phyloP scores from a whole-genome alignment of 495 filamentous ascomycete genomes.

The Bryoglossum gracile region DNA sequence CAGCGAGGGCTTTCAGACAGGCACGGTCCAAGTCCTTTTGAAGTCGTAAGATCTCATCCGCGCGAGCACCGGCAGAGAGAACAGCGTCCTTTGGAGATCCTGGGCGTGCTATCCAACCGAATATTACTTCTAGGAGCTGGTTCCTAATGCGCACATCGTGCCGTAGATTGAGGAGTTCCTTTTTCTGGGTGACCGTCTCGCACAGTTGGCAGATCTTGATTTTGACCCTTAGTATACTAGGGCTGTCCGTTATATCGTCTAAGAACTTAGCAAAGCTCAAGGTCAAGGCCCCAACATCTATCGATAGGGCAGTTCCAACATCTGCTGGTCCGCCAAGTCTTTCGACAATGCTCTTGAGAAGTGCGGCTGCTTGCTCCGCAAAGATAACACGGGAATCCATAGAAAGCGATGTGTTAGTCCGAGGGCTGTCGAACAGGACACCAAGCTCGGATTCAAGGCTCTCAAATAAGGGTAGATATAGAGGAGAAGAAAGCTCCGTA shows the following conservation, averaged over 20 bases:
- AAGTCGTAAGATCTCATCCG: constrained; percentile 45
- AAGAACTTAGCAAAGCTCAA: constrained; percentile 56
- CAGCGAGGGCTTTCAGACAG: constrained; percentile 51
- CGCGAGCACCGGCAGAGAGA: constrained; percentile 24
- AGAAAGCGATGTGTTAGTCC: constrained; percentile 41
- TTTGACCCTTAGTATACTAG: constrained; percentile 50
- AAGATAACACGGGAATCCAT: constrained; percentile 54
- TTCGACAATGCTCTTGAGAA: constrained; percentile 55
- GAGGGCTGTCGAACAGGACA: constrained; percentile 44
- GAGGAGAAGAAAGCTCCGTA: constrained; percentile 48
- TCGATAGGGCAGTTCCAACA: constrained; percentile 45
- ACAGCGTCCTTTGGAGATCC: constrained; percentile 33
- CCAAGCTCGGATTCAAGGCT: constrained; percentile 54
- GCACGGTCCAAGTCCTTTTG: constrained; percentile 57
- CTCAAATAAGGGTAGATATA: constrained; percentile 54
- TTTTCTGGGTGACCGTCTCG: constrained; percentile 55
- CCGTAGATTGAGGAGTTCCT: constrained; percentile 56
- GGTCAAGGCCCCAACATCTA: constrained; percentile 52
- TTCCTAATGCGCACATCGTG: constrained; percentile 60
- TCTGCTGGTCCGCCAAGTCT: constrained; percentile 52
- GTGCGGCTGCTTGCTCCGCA: constrained; percentile 54
- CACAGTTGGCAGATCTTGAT: constrained; percentile 60
- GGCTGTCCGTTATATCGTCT: constrained; percentile 35
- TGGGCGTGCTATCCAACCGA: constrained; percentile 55
- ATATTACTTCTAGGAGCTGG: constrained; percentile 55